These are phyloP conservation scores for Astathelohania contejeani DNA, from an alignment of 371 early-diverging fungal species.

Conservation along the genomic window DNA sequence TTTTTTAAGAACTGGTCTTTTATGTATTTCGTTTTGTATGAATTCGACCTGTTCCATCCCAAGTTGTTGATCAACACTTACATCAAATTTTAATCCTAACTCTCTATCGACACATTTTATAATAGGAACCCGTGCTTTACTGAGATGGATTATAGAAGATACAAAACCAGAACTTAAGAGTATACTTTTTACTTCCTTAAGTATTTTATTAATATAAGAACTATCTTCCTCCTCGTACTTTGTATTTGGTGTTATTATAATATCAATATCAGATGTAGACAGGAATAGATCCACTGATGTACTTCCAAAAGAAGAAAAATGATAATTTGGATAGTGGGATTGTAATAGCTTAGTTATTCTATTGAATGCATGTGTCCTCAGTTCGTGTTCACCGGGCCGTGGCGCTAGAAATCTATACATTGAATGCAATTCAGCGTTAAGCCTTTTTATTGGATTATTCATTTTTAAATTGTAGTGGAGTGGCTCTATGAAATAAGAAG, in stretches of 20 bases:
- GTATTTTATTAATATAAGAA: slow-evolving; percentile 9
- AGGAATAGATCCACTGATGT: slow-evolving; percentile 18
- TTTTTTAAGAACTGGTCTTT: slow-evolving; percentile 14
- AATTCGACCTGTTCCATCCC: slow-evolving; percentile 22
- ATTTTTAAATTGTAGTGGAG: neutral
- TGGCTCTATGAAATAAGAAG: neutral
- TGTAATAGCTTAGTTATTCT: neutral
- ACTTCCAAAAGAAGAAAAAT: slow-evolving; percentile 28
- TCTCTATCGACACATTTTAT: slow-evolving; percentile 28
- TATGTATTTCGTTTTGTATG: slow-evolving; percentile 11
- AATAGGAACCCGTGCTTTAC: slow-evolving; percentile 35
- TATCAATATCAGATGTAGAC: slow-evolving; percentile 37
- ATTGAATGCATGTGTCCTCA: neutral
- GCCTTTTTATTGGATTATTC: neutral
- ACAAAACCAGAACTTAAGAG: slow-evolving; percentile 4
- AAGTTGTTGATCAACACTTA: slow-evolving; percentile 26
- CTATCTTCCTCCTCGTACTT: slow-evolving; percentile 1
- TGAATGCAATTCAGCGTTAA: neutral
- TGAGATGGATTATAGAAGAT: slow-evolving; percentile 23
- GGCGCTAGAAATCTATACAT: neutral
- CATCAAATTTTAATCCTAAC: slow-evolving; percentile 38
- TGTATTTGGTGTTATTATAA: slow-evolving; percentile 15
- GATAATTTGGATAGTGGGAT: slow-evolving; percentile 3
- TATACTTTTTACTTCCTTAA: slow-evolving; percentile 16
- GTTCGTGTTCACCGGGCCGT: neutral